Conservation (phyloP, 2,329 filamentous ascomycete genomes). For the Aphanocladium album region DNA sequence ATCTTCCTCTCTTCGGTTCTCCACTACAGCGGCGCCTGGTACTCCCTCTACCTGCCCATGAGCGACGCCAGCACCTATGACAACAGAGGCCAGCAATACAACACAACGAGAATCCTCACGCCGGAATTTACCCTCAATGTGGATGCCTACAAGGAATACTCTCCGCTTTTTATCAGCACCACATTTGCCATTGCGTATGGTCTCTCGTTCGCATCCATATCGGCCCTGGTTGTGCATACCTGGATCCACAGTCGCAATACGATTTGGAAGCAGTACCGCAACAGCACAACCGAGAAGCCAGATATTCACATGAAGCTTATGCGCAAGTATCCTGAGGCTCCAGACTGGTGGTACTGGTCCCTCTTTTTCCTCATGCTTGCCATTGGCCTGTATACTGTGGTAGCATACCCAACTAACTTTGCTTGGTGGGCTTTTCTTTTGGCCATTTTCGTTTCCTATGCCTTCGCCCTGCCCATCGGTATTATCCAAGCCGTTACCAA, state of each 20-base stretch:
- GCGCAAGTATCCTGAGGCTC: conserved; percentile 57
- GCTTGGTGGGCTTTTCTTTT: conserved; percentile 70
- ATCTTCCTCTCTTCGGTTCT: conserved; percentile 54
- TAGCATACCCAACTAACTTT: conserved; percentile 61
- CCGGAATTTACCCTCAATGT: conserved; percentile 57
- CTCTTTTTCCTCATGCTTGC: conserved; percentile 51
- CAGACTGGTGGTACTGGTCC: conserved; percentile 58
- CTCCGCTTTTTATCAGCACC: conserved; percentile 64
- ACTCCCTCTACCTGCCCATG: conserved; percentile 60
- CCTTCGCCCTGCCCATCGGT: conserved; percentile 61
- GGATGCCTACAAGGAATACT: conserved; percentile 61
- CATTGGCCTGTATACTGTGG: conserved; percentile 49
- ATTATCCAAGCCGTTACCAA: conserved; percentile 68
- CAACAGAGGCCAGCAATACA: conserved; percentile 60
- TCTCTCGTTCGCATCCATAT: conserved; percentile 66
- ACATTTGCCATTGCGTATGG: conserved; percentile 68
- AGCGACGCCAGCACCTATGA: conserved; percentile 67
- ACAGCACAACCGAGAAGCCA: conserved; percentile 54
- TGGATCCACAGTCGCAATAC: conserved; percentile 61
- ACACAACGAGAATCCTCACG: conserved; percentile 59
- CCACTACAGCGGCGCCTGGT: conserved; percentile 64
- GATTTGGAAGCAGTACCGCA: conserved; percentile 59
- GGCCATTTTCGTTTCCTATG: conserved; percentile 57
- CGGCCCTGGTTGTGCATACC: conserved; percentile 64
- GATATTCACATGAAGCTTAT: conserved; percentile 62